Evolutionary conservation across 345 rosid genomes (phyloP), one percentile per base, ranked within the genome.

Genomic region (Linum lewisii): DNA sequence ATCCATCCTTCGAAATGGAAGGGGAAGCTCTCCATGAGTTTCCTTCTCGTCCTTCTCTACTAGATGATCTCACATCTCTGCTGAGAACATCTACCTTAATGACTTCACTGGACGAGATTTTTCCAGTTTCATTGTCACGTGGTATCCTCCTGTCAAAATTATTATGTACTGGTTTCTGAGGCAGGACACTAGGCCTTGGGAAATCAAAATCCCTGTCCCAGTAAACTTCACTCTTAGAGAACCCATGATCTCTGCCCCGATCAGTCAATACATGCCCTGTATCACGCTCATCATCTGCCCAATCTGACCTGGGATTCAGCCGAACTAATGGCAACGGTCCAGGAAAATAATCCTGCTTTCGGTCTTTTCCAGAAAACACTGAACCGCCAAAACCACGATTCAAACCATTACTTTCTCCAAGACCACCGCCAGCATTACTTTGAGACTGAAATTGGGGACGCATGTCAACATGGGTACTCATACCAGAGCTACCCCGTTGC

Each of bases 231-330:
- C 53, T 74, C 63, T 78, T 90, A 2, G 81, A 63, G 71, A 78
- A 81, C 18, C 84, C 84, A 63, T 75, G 66, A 66, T 82, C 95
- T 55, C 82, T 92, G 63, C 80, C 83, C 24, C 79, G 62, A 45
- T 85, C 84, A 50, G 72, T 63, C 68, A 87, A 77, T 57, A 82
- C 82, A 63, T 70, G 84, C 66, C 97, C 76, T 32, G 95, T 90
- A 63, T 94, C 99, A 66, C 96, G 97, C 72, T 94, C 99, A 77
- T 94, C 99, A 77, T 94, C 99, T 62, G 91, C 95, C 97, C 99
- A 93, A 69, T 93, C 99, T 69, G 95, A 93, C 59, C 99, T 80
- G 21, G 96, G 95, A 22, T 79, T 75, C 86, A 89, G 69, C 52
- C 78, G 79, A 71, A 90, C 86, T 62, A 87, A 69, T 1, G 96